Evolutionary conservation across 805 yeast genomes (phyloP), one percentile per base, ranked within the genome.

Genomic region (Wickerhamomyces canadensis): DNA sequence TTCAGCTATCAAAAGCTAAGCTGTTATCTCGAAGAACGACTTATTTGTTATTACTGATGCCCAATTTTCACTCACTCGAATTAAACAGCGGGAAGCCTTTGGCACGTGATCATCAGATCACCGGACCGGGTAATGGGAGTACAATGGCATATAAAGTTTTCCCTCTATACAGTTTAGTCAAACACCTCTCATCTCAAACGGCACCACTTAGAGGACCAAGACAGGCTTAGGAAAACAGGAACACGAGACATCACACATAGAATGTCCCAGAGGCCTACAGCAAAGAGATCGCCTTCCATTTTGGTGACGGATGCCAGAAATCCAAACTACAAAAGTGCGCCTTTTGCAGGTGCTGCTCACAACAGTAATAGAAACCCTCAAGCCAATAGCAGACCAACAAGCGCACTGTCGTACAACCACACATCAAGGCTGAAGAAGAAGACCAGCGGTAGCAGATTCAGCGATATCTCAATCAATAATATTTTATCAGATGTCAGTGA

Each of bases 211-310:
- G n/a, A n/a, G n/a, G n/a, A n/a, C n/a, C n/a, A n/a, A n/a, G n/a
- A n/a, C n/a, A n/a, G n/a, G n/a, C n/a, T n/a, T n/a, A n/a, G n/a
- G n/a, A n/a, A n/a, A n/a, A n/a, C n/a, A n/a, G n/a, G n/a, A n/a
- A n/a, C n/a, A n/a, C n/a, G n/a, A n/a, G n/a, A n/a, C n/a, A n/a
- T n/a, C n/a, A 23, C 8, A 31, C 7, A 26, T 1, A 28, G 18
- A 5, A 51, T 47, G 51, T 36, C 53, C 21, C 64, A 55, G 39
- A 55, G 70, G 40, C 80, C 84, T 4, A 79, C 84, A 6, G 86
- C 95, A 12, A 85, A 84, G 51, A 64, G 97, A 50, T 85, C 96
- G 22, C 97, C 98, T 10, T 85, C 96, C 2, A 89, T 89, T 53
- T 69, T 89, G 40, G 98, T 89, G 27, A 91, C 98, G 0, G 98